Evolutionary conservation across 805 yeast genomes (phyloP).

Genomic region (Candida tammaniensis): DNA sequence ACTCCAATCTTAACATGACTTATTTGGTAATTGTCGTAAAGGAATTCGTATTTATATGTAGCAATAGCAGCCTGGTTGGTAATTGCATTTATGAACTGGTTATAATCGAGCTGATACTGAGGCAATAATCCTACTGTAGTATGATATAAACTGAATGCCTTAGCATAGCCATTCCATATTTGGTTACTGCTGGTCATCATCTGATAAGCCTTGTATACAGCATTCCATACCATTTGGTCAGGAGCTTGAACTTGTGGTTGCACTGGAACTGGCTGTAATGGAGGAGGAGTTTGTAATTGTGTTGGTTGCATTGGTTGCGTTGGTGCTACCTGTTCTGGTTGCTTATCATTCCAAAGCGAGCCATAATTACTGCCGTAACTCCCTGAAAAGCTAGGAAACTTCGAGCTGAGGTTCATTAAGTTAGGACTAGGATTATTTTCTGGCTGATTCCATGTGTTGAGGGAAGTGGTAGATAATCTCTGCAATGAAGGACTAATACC

Average conservation of each 20-base stretch:
- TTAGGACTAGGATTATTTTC: slow-evolving; percentile 5
- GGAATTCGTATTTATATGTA: slow-evolving; percentile 37
- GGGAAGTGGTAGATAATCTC: slow-evolving; percentile 1
- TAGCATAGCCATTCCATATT: slow-evolving; percentile 35
- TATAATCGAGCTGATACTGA: slow-evolving; percentile 27
- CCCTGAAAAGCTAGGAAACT: slow-evolving; percentile 3
- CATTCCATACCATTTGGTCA: slow-evolving; percentile 32
- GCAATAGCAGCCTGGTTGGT: slow-evolving; percentile 16
- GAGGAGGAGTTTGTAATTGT: background rate
- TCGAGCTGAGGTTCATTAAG: slow-evolving; percentile 6
- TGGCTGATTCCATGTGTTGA: slow-evolving; percentile 4
- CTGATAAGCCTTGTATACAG: slow-evolving; percentile 40
- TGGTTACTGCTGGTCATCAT: slow-evolving; percentile 34
- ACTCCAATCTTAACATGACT: slow-evolving; percentile 30
- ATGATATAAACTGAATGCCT: slow-evolving; percentile 31
- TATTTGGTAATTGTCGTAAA: slow-evolving; percentile 45
- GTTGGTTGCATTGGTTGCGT: slow-evolving; percentile 2
- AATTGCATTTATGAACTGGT: slow-evolving; percentile 27
- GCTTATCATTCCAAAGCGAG: slow-evolving; percentile 29
- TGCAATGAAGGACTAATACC: slow-evolving; percentile 3
- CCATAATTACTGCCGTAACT: slow-evolving; percentile 3
- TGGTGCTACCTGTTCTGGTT: slow-evolving; percentile 19
- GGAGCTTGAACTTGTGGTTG: slow-evolving; percentile 1
- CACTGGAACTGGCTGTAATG: background rate
- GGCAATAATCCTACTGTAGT: slow-evolving; percentile 26